Conservation (phyloP, 352 stramenopile species). For the Globisporangium recalcitrans region DNA sequence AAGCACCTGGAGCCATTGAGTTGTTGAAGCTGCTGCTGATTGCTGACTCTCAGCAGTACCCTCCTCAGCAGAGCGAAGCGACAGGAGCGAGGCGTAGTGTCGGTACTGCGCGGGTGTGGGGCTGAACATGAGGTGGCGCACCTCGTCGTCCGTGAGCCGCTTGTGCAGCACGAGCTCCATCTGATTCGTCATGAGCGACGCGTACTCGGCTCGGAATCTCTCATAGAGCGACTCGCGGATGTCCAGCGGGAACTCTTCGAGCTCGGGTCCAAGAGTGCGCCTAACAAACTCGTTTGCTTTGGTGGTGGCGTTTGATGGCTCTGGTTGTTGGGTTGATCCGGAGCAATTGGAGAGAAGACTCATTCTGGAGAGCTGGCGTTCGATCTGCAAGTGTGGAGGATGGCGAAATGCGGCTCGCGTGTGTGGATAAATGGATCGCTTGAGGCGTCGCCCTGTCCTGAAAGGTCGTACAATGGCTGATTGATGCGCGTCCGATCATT, state of each 20-base stretch:
- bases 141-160: slow-evolving; percentile 34
- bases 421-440: not conserved
- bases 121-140: slow-evolving; percentile 30
- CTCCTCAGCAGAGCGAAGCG: slow-evolving; percentile 9
- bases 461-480: not conserved
- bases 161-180: slow-evolving; percentile 34
- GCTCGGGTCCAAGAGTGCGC: slow-evolving; percentile 14
- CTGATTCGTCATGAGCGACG: slow-evolving; percentile 20
- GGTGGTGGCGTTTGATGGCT: not conserved
- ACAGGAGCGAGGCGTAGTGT: slow-evolving; percentile 23
- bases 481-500: not conserved
- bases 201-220: slow-evolving; percentile 26
- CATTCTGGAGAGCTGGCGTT: too few relatives aligned
- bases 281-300: not conserved
- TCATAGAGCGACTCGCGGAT: slow-evolving; percentile 21
- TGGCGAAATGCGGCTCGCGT: not conserved
- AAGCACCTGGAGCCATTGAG: slow-evolving; percentile 9
- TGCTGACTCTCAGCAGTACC: too few relatives aligned
- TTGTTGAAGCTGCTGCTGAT: too few relatives aligned
- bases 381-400: not conserved
- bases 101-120: slow-evolving; percentile 22
- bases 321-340: not conserved
- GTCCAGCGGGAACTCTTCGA: slow-evolving; percentile 20
- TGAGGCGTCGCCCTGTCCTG: too few relatives aligned
- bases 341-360: not conserved